Base-by-base conservation (phyloP, 164 flowering plant species). In the Nymphaea thermarum region DNA sequence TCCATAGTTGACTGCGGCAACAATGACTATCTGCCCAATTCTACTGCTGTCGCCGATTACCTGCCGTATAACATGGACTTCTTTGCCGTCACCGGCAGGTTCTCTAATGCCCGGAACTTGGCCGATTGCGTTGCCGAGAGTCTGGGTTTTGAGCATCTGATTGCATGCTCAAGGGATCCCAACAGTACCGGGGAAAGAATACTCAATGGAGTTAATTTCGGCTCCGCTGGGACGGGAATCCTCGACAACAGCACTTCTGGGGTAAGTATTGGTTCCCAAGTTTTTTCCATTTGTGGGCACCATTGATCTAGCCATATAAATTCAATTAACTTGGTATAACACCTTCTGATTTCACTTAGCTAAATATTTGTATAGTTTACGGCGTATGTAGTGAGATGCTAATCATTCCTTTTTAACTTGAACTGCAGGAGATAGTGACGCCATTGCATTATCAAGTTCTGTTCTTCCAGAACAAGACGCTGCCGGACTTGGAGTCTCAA, bases 1-100 rank as follows among this genome's bases (percentile, higher is more conserved):
- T 88, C 94, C 59, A 18, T 86, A 44, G 84, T 85, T 18, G 94
- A 88, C 67, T 85, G 79, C 77, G 94, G 94, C 12, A 88, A 88
- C 82, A 88, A 88, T 71, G 85, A 85, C 74, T 83, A 73, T 77
- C 67, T 85, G 10, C 25, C 18, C 16, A 75, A 77, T 47, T 65
- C 82, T 0, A 42, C 44, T 5, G 79, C 87, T 3, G 84, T 69
- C 60, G 91, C 84, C 5, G 73, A 86, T 68, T 88, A 72, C 74
- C 64, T 71, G 47, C 91, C 94, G 0, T 88, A 88, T 67, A 90
- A 90, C 14, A 68, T 86, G 2, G 55, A 88, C 63, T 86, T 85
- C 62, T 85, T 82, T 11, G 55, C 55, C 11, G 12, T 47, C 55
- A 47, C 94, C 0, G 94, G 89, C 1, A 79, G 94, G 74, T 88